Conservation (phyloP, 805 yeast genomes). For the Candida alai region DNA sequence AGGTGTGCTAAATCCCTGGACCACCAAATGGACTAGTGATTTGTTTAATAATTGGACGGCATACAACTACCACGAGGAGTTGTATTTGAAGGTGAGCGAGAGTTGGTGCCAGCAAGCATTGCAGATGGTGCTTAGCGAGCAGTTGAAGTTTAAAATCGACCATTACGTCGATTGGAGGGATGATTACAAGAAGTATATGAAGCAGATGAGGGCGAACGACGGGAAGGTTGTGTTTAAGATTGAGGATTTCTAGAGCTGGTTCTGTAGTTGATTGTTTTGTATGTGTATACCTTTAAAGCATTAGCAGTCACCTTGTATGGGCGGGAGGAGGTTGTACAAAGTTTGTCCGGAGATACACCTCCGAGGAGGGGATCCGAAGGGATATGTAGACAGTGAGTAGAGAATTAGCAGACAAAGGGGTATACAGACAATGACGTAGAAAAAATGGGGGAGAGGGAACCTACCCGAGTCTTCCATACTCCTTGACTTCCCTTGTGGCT, state of each 20-base stretch:
- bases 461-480: too few relatives aligned
- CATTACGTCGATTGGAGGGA: conserved; percentile 35
- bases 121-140: conserved; percentile 20
- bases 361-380: too few relatives aligned
- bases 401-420: too few relatives aligned
- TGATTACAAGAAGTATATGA: conserved; percentile 26
- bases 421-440: too few relatives aligned
- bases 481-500: too few relatives aligned
- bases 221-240: conserved; percentile 32
- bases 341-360: too few relatives aligned
- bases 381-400: too few relatives aligned
- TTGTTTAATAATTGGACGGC: conserved; percentile 25
- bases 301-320: too few relatives aligned
- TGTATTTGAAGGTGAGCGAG: conserved; percentile 22
- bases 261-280: too few relatives aligned
- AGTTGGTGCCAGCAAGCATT: conserved; percentile 35
- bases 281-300: too few relatives aligned
- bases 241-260: conserved; percentile 33
- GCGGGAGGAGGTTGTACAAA: too few relatives aligned
- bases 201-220: conserved; percentile 24
- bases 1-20: conserved; percentile 32
- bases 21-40: conserved; percentile 28
- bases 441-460: too few relatives aligned
- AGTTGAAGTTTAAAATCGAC: conserved; percentile 29
- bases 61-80: conserved; percentile 35